A percentile compares a stretch with the other conserved stretches of the same genome.
These are phyloP conservation scores for Beta macrorhiza DNA, from an alignment of 179 eudicot genomes.

Conservation along the genomic window DNA sequence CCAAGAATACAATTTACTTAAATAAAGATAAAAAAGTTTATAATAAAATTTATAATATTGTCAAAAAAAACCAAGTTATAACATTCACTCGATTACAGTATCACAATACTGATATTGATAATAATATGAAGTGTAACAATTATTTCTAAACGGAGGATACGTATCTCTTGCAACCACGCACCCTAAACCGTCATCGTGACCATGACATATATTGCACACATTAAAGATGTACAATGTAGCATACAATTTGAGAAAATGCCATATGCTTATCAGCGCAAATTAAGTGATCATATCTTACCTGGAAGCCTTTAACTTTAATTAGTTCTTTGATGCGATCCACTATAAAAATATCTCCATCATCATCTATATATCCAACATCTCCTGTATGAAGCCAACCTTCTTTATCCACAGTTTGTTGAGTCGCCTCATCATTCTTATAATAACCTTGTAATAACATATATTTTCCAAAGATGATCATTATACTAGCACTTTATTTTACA, in stretches of 20 bases:
- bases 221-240: background rate
- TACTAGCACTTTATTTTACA: background rate
- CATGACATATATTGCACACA: background rate
- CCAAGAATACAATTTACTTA: background rate
- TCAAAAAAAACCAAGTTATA: background rate
- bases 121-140: too few relatives aligned
- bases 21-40: too few relatives aligned
- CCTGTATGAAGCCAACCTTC: constrained; percentile 97
- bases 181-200: too few relatives aligned
- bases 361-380: constrained; percentile 88
- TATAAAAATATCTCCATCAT: constrained; percentile 86
- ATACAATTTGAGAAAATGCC: background rate
- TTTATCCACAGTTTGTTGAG: constrained; percentile 62
- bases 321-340: constrained; percentile 94
- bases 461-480: background rate
- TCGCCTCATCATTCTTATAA: constrained; percentile 73
- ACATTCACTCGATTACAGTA: too few relatives aligned
- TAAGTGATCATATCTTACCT: constrained; percentile 39
- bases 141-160: too few relatives aligned
- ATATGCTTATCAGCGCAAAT: background rate
- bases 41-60: background rate
- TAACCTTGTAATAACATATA: constrained; percentile 47
- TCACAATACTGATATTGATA: too few relatives aligned
- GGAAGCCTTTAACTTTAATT: constrained; percentile 93
- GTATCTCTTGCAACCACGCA: too few relatives aligned